phyloP scores from a whole-genome alignment of 495 filamentous ascomycete genomes.

The Clohesyomyces aquaticus region DNA sequence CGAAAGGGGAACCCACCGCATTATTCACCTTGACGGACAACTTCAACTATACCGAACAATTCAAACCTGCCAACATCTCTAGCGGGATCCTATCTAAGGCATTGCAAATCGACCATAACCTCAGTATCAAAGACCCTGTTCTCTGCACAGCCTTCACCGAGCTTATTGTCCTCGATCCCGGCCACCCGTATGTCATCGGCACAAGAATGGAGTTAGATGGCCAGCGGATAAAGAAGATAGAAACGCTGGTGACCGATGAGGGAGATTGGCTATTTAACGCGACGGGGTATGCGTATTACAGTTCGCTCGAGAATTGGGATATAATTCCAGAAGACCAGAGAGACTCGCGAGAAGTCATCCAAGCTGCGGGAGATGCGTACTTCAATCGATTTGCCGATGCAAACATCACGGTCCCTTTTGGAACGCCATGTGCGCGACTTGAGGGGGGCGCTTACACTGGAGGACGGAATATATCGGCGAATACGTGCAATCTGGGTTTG shows the following conservation, averaged over 20 bases:
- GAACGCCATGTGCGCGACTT: slow-evolving; percentile 54
- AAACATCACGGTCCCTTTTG: slow-evolving; percentile 52
- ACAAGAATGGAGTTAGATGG: slow-evolving; percentile 25
- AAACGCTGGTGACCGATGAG: slow-evolving; percentile 26
- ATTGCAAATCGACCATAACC: slow-evolving; percentile 20
- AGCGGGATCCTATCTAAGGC: slow-evolving; percentile 22
- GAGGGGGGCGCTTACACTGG: slow-evolving; percentile 53
- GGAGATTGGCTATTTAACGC: slow-evolving; percentile 38
- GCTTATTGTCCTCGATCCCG: slow-evolving; percentile 25
- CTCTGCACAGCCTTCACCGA: slow-evolving; percentile 34
- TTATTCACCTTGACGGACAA: slow-evolving; percentile 3
- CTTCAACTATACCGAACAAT: slow-evolving; percentile 29
- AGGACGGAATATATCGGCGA: slow-evolving; percentile 41
- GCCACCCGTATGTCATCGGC: slow-evolving; percentile 34
- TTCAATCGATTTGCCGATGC: slow-evolving; percentile 47
- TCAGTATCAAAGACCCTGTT: slow-evolving; percentile 22
- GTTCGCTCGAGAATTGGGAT: slow-evolving; percentile 27
- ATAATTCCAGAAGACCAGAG: slow-evolving; percentile 20
- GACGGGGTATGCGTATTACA: slow-evolving; percentile 36
- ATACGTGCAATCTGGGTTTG: slow-evolving; percentile 51
- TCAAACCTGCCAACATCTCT: slow-evolving; percentile 8
- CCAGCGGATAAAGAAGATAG: slow-evolving; percentile 30
- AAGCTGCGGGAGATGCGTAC: slow-evolving; percentile 37
- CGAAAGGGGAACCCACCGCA: not conserved
- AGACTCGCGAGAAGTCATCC: slow-evolving; percentile 18